Percentiles rank a stretch among this genome's conserved stretches.
These are phyloP conservation scores for Pichia sp. DNA, from an alignment of 1,139 yeast genomes.

Conservation along the genomic window DNA sequence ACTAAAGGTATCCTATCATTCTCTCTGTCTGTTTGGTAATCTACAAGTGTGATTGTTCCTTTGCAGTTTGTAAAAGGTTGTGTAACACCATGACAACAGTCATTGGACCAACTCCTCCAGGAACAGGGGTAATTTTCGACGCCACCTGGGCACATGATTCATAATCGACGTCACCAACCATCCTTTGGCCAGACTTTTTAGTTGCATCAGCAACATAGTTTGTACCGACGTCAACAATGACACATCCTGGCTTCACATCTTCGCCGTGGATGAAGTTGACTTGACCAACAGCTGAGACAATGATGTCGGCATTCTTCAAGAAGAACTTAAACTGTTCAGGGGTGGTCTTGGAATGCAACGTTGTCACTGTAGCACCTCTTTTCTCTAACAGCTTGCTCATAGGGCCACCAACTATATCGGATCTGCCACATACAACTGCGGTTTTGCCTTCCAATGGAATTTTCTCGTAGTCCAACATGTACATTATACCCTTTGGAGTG, in stretches of 20 bases:
- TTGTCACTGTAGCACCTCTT: constrained; percentile 72
- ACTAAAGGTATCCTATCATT: background rate
- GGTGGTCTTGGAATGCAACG: constrained; percentile 70
- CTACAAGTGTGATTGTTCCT: constrained; percentile 37
- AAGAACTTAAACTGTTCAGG: constrained; percentile 49
- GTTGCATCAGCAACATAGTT: constrained; percentile 63
- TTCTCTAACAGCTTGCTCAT: constrained; percentile 68
- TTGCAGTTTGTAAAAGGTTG: constrained; percentile 55
- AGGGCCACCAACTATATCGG: constrained; percentile 81
- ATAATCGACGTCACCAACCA: constrained; percentile 77
- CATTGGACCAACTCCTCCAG: constrained; percentile 91
- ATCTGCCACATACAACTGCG: constrained; percentile 77
- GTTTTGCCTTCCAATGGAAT: constrained; percentile 57
- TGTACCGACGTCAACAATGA: constrained; percentile 77
- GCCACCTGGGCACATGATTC: constrained; percentile 51
- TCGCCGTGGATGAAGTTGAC: constrained; percentile 69
- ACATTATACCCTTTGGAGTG: constrained; percentile 75
- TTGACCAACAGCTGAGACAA: constrained; percentile 73
- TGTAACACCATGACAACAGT: constrained; percentile 78
- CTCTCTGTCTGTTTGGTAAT: background rate
- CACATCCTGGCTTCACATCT: constrained; percentile 65
- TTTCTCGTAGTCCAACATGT: constrained; percentile 60
- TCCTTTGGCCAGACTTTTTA: constrained; percentile 59
- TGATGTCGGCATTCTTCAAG: constrained; percentile 62
- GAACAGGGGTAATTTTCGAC: constrained; percentile 70